A percentile compares a stretch with the other conserved stretches of the same genome.
These are phyloP conservation scores for Leccinum arenicola DNA, from an alignment of 768 basidiomycete species.

Conservation along the genomic window DNA sequence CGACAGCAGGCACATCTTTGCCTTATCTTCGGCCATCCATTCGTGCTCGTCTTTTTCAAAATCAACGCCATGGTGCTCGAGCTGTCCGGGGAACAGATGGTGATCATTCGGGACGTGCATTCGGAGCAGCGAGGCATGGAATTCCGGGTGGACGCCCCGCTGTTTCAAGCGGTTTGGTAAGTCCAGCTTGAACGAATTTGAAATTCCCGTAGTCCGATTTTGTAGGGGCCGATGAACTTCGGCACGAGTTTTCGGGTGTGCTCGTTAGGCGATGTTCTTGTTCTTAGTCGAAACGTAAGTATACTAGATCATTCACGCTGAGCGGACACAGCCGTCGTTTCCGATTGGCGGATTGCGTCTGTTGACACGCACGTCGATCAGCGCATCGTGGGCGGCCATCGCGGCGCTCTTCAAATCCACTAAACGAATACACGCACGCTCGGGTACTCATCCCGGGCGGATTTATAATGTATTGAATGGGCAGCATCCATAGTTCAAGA, in stretches of 20 bases:
- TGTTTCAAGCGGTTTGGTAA: slow-evolving; percentile 25
- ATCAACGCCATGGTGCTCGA: slow-evolving; percentile 8
- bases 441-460: slow-evolving; percentile 10
- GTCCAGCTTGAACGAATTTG: slow-evolving; percentile 20
- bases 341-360: slow-evolving; percentile 29
- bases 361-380: too few species aligned
- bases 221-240: background rate
- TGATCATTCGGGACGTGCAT: slow-evolving; percentile 26
- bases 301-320: background rate
- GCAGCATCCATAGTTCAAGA: background rate
- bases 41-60: background rate
- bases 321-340: background rate
- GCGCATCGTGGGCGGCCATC: slow-evolving; percentile 19
- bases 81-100: background rate
- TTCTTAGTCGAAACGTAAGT: background rate
- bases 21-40: background rate
- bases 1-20: too few species aligned
- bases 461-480: too few species aligned
- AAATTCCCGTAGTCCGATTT: slow-evolving; percentile 10
- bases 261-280: background rate
- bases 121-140: slow-evolving; percentile 33
- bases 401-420: slow-evolving; percentile 25
- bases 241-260: background rate
- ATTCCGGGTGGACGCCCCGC: slow-evolving; percentile 28
- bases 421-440: slow-evolving; percentile 30